These are phyloP conservation scores for Boletus reticulatus DNA, from an alignment of 768 basidiomycete species.

Conservation along the genomic window DNA sequence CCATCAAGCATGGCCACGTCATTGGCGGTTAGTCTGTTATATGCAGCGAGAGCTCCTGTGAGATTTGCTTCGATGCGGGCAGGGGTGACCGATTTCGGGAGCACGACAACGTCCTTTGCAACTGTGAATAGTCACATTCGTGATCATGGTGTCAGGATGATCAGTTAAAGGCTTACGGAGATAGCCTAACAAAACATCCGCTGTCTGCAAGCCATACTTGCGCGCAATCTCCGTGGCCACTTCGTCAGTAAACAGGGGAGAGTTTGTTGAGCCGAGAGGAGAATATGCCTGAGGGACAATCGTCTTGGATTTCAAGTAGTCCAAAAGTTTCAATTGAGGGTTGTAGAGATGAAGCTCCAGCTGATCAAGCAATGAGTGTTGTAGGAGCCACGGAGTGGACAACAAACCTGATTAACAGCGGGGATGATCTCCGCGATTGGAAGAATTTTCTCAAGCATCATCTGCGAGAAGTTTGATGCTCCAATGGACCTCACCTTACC, in stretches of 20 bases:
- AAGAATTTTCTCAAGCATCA: constrained; percentile 67
- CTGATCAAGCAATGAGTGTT: constrained; percentile 30
- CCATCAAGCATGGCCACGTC: constrained; percentile 59
- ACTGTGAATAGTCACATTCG: constrained; percentile 36
- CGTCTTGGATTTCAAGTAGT: constrained; percentile 59
- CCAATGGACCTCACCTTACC: constrained; percentile 69
- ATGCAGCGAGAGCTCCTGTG: constrained; percentile 47
- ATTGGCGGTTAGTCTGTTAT: constrained; percentile 42
- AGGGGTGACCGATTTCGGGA: constrained; percentile 79
- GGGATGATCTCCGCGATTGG: constrained; percentile 65
- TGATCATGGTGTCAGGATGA: constrained; percentile 5
- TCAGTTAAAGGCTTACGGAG: constrained; percentile 41
- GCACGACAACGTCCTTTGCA: constrained; percentile 58
- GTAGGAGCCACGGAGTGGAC: not conserved
- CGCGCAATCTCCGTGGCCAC: constrained; percentile 56
- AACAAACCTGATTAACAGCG: constrained; percentile 66
- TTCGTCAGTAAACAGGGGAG: constrained; percentile 65
- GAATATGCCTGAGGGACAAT: constrained; percentile 81
- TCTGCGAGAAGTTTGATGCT: constrained; percentile 72
- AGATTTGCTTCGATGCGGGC: constrained; percentile 63
- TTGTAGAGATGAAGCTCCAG: constrained; percentile 75
- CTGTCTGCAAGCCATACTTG: constrained; percentile 50
- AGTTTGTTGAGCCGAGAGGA: constrained; percentile 68
- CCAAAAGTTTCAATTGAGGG: constrained; percentile 66
- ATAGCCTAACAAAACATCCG: constrained; percentile 63